These are phyloP conservation scores for Chalara sp. DNA, from an alignment of 2,329 filamentous ascomycete genomes.

Conservation along the genomic window DNA sequence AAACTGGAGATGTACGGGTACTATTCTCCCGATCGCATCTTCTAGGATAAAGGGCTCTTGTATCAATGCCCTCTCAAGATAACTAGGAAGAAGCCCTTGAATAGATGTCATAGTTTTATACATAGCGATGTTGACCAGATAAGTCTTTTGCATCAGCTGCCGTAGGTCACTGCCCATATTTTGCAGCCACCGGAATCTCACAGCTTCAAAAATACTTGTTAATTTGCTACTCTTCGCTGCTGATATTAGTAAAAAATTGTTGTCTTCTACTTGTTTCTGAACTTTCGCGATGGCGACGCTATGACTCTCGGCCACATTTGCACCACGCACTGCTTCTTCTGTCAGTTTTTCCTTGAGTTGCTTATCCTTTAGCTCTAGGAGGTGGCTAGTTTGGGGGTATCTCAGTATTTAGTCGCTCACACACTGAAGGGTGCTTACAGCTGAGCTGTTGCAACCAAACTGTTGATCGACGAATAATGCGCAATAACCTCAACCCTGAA, in stretches of 20 bases:
- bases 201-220: neutral
- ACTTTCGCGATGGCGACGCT: neutral
- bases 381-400: neutral
- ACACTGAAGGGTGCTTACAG: neutral
- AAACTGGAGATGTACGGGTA: neutral
- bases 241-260: neutral
- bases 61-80: neutral
- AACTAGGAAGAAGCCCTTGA: neutral
- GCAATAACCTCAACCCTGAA: too few species aligned
- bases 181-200: neutral
- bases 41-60: neutral
- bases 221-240: neutral
- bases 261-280: neutral
- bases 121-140: neutral
- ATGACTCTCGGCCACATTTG: neutral
- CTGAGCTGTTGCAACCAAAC: too few species aligned
- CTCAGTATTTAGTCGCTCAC: neutral
- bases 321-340: neutral
- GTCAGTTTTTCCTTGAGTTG: neutral
- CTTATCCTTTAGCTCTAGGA: neutral
- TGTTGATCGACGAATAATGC: too few species aligned
- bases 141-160: neutral
- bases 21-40: constrained; percentile 1
- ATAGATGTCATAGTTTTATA: neutral
- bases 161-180: neutral